Percentiles rank a stretch among this genome's conserved stretches.
Evolutionary conservation across 2,329 filamentous ascomycete species (phyloP).

Genomic region (Boeremia exigua): DNA sequence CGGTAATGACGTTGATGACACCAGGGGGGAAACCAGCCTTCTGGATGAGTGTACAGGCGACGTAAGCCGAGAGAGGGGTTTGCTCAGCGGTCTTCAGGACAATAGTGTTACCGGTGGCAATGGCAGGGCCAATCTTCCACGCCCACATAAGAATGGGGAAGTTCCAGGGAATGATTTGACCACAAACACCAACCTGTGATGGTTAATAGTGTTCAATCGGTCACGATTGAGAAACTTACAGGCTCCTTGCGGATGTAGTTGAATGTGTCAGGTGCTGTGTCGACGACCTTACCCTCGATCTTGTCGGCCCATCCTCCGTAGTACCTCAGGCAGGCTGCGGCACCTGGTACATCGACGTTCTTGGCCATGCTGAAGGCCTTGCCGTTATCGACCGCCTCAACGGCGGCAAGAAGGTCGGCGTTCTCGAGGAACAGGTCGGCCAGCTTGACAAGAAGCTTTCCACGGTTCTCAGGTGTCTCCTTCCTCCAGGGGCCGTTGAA

Average conservation of each 20-base stretch:
- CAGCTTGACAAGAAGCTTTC: slow-evolving; percentile 74
- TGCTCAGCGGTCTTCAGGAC: slow-evolving; percentile 79
- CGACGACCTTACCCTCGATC: slow-evolving; percentile 85
- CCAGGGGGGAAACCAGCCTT: slow-evolving; percentile 80
- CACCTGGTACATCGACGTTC: slow-evolving; percentile 70
- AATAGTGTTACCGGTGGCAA: slow-evolving; percentile 74
- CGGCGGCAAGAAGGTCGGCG: slow-evolving; percentile 73
- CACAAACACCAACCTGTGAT: slow-evolving; percentile 73
- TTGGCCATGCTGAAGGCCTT: slow-evolving; percentile 80
- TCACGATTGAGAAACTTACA: slow-evolving; percentile 46
- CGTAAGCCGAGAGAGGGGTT: slow-evolving; percentile 73
- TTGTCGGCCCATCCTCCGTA: slow-evolving; percentile 93
- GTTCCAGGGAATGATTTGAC: slow-evolving; percentile 90
- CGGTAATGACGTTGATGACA: slow-evolving; percentile 78
- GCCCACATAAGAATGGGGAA: slow-evolving; percentile 81
- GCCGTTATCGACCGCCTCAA: slow-evolving; percentile 89
- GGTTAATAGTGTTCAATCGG: slow-evolving; percentile 22
- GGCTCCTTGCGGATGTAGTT: slow-evolving; percentile 85
- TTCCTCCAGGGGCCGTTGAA: slow-evolving; percentile 76
- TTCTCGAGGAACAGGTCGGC: slow-evolving; percentile 83
- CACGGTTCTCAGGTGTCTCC: slow-evolving; percentile 73
- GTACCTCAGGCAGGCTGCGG: slow-evolving; percentile 77
- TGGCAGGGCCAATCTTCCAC: slow-evolving; percentile 81
- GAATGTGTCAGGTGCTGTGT: slow-evolving; percentile 78
- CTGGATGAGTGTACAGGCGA: slow-evolving; percentile 70